Base-by-base conservation (phyloP, 257 asterid species). In the Solanum etuberosum region DNA sequence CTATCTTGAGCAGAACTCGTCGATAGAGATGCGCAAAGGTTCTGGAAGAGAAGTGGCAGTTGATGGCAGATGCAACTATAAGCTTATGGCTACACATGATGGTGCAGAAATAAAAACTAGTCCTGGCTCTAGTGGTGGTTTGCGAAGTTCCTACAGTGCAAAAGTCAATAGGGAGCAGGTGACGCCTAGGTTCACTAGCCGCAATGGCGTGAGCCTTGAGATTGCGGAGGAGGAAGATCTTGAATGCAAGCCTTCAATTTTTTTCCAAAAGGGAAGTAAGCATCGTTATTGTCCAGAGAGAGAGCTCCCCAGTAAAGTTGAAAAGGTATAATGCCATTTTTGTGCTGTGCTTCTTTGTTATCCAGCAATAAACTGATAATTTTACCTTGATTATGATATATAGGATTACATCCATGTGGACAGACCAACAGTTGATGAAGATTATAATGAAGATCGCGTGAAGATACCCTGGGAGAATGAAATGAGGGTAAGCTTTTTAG, bases 351-450 rank as follows among this genome's bases (percentile, higher is more conserved):
- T 87, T 80, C 32, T 74, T 21, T 73, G 68, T 89, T 90, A 40
- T 65, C 85, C 40, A 74, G 46, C 71, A 71, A 68, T 83, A n/a
- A 85, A 86, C 89, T 92, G 90, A 91, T 78, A 85, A 65, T 67
- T 72, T 57, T 81, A 68, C 63, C 48, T 86, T 86, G 70, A 61
- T 57, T 68, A 83, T 83, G 78, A 83, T 86, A 31, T 83, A 42
- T 90, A 95, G 98, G 94, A 87, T 82, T 89, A 87, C 34, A 89
- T 81, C 82, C 88, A 68, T 72, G 83, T 90, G 54, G 92, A 89
- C 67, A 88, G 89, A 87, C 78, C 89, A 89, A 72, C 88, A 37
- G 27, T 83, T 57, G 87, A 90, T 88, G 98, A 92, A 77, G 91
- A 88, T 86, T 35, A 38, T 86, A 90, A 86, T 51, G 86, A 87